Base-by-base conservation (phyloP, 2,329 filamentous ascomycete species). In the Cladosporium sphaerospermum region DNA sequence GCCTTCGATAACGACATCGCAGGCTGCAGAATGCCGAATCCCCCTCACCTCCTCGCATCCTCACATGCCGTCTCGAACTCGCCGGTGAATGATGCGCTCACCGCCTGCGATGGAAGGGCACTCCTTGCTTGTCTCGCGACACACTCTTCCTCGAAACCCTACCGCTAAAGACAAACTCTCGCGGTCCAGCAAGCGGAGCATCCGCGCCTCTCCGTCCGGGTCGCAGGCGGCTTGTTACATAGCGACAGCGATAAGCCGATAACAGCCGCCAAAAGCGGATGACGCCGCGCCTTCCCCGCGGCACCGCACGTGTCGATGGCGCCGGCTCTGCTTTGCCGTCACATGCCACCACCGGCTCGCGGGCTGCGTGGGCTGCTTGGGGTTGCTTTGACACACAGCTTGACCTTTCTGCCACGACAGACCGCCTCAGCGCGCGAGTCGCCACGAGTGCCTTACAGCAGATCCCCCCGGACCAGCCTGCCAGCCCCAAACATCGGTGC, bases 191-290 rank as follows among this genome's bases (percentile, higher is more conserved):
- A 28, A 28, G 23, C 23, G 23, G 23, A 28, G 23, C 33, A 23
- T 16, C 10, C 11, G 18, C 34, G 18, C 16, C 34, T 28, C 45
- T 39, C 45, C 45, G 45, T 47, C 34, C 45, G 33, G 33, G 28
- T 47, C 33, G 45, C 45, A 39, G 33, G 45, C 45, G 45, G 45
- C 33, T 18, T 18, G 16, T 18, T 18, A 19, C 45, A 28, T 47
- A 18, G 7, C 5, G 39, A 37, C n/a, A 10, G 19, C 36, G 43
- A 53, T 53, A 53, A 53, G 51, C 51, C 51, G 51, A 47, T 53
- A 47, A 46, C 51, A 53, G 31, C 51, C 51, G 51, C 10, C 44
- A 42, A 19, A 46, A 16, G n/a, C 31, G 23, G 18, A 47, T 47
- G 31, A 47, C 16, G 6, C 31, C 14, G 37, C 16, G 6, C 9